Evolutionary conservation across 1,284 basidiomycete genomes (phyloP).

Genomic region (Neonothopanus nambi): DNA sequence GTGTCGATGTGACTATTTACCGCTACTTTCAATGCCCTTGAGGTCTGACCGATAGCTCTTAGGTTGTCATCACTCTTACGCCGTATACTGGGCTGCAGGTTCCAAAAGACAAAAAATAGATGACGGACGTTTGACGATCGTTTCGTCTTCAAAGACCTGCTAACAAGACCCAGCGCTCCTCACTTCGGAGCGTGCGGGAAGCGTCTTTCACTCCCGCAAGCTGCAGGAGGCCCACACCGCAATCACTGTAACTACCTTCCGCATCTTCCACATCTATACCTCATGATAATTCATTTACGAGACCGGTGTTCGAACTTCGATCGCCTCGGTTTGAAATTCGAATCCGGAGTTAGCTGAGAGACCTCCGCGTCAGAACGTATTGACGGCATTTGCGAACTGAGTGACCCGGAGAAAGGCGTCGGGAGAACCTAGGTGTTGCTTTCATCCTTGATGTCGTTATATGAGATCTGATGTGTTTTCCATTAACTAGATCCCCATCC

Average conservation of each 20-base stretch:
- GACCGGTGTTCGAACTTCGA: not conserved
- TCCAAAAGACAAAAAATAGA: not conserved
- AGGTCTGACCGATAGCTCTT: not conserved
- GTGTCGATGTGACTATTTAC: constrained; percentile 35
- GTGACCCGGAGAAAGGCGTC: not conserved
- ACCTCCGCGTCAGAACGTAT: not conserved
- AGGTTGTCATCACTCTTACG: constrained; percentile 32
- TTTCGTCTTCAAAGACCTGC: no score
- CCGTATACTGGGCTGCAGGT: constrained; percentile 29
- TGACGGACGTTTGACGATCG: no score
- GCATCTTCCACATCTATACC: not conserved
- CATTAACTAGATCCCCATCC: not conserved
- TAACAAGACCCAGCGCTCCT: no score
- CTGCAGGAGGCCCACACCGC: no score
- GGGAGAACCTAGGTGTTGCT: not conserved
- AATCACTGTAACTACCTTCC: no score
- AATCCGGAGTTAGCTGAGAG: constrained; percentile 6
- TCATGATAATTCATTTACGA: not conserved
- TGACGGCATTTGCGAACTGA: not conserved
- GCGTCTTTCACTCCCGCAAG: no score
- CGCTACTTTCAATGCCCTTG: not conserved
- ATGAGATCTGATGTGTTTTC: not conserved
- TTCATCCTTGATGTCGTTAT: not conserved
- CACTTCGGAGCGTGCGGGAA: no score
- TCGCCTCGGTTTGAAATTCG: not conserved